These are phyloP conservation scores for Aaosphaeria pasadenensis DNA, from an alignment of 2,329 filamentous ascomycete genomes.

Conservation along the genomic window DNA sequence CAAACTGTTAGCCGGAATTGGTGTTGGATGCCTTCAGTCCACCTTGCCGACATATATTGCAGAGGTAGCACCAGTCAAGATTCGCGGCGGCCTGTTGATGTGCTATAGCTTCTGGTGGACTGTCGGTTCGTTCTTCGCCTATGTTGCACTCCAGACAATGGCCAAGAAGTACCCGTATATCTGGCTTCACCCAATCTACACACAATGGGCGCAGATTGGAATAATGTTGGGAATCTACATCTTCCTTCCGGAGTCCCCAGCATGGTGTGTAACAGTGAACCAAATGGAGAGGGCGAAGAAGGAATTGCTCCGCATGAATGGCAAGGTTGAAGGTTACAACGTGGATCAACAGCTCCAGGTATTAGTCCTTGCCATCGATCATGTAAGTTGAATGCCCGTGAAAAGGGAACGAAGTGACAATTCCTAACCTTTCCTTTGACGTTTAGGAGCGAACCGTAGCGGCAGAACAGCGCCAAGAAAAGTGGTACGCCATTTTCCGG, in stretches of 20 bases:
- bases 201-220: constrained; percentile 45
- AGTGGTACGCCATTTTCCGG: constrained; percentile 36
- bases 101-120: constrained; percentile 38
- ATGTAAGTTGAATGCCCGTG: constrained; percentile 6
- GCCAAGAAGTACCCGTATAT: not conserved
- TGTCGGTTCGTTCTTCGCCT: constrained; percentile 40
- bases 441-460: not conserved
- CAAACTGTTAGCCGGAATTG: constrained; percentile 33
- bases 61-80: constrained; percentile 41
- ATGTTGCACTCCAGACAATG: constrained; percentile 40
- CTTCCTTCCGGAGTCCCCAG: constrained; percentile 41
- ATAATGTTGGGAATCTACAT: constrained; percentile 40
- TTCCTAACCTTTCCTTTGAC: not conserved
- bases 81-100: constrained; percentile 42
- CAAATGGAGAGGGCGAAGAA: constrained; percentile 23
- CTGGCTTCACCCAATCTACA: not conserved
- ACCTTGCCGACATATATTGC: constrained; percentile 43
- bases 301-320: constrained; percentile 13
- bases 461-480: constrained; percentile 22
- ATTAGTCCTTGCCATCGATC: not conserved
- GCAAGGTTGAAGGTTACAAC: not conserved
- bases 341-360: not conserved
- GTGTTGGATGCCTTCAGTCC: constrained; percentile 43
- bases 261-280: constrained; percentile 18
- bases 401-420: not conserved